Evolutionary conservation across 768 basidiomycete species (phyloP).

Genomic region (Leccinum rimulosum): DNA sequence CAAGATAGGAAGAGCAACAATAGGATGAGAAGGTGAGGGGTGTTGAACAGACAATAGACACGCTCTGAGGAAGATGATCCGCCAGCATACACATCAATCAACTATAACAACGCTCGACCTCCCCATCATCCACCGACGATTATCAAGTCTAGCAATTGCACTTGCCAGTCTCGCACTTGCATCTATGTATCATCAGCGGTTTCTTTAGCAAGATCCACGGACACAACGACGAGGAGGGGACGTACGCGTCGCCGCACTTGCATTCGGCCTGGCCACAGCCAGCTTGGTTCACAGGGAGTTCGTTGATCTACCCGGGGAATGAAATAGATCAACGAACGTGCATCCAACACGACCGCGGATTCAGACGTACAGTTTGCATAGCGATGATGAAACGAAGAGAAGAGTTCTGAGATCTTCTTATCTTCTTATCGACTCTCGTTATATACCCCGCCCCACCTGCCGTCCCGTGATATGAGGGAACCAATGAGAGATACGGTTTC

Average conservation of each 20-base stretch:
- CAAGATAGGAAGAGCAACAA: too few relatives aligned
- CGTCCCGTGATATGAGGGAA: not conserved
- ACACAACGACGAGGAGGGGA: not conserved
- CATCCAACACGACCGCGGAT: not conserved
- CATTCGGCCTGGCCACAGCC: not conserved
- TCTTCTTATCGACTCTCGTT: not conserved
- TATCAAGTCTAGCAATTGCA: not conserved
- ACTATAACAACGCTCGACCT: too few relatives aligned
- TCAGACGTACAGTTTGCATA: not conserved
- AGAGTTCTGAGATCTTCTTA: not conserved
- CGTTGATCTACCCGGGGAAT: not conserved
- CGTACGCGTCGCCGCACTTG: not conserved
- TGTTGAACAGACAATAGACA: too few relatives aligned
- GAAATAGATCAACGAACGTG: not conserved
- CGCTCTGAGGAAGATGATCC: too few relatives aligned
- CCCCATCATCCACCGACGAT: not conserved
- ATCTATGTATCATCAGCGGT: not conserved
- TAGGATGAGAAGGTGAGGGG: too few relatives aligned
- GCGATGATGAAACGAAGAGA: not conserved
- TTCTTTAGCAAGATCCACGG: not conserved
- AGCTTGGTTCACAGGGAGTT: not conserved
- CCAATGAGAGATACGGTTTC: not conserved
- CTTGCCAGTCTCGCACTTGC: not conserved
- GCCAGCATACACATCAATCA: too few relatives aligned
- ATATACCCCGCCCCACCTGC: not conserved